Evolutionary conservation across 2,329 filamentous ascomycete genomes (phyloP).

Genomic region (Fulvia fulva): DNA sequence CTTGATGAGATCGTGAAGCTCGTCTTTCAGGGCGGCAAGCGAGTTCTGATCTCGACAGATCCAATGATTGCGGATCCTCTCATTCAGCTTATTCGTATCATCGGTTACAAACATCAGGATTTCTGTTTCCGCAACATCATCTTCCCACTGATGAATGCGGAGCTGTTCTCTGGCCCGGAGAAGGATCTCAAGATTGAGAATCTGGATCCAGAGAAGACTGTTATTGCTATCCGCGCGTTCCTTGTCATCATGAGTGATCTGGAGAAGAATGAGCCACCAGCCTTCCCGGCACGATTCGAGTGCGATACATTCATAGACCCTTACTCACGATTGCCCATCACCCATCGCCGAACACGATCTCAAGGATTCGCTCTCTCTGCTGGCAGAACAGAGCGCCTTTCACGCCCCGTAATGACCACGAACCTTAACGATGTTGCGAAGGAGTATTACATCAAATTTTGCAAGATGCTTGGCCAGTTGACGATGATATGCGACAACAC

Average conservation of each 20-base stretch:
- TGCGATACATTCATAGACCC: conserved; percentile 44
- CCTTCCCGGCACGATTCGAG: conserved; percentile 69
- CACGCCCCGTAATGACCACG: conserved; percentile 57
- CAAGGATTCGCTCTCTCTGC: conserved; percentile 37
- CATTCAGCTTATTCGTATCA: conserved; percentile 89
- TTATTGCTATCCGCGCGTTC: conserved; percentile 94
- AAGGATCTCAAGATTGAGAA: conserved; percentile 85
- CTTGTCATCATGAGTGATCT: conserved; percentile 89
- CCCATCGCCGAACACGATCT: conserved; percentile 34
- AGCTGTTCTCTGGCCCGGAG: conserved; percentile 61
- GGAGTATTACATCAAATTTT: conserved; percentile 86
- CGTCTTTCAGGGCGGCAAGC: conserved; percentile 74
- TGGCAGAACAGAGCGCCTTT: conserved; percentile 61
- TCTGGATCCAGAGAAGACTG: conserved; percentile 91
- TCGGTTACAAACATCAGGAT: conserved; percentile 90
- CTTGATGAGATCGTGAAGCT: conserved; percentile 86
- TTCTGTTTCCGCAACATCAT: conserved; percentile 89
- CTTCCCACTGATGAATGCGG: conserved; percentile 92
- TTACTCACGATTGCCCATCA: conserved; percentile 33
- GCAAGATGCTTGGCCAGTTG: conserved; percentile 91
- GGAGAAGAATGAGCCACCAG: conserved; percentile 78
- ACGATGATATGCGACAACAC: conserved; percentile 95
- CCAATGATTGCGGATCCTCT: conserved; percentile 80
- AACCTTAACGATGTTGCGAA: conserved; percentile 70
- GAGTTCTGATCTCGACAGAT: conserved; percentile 78